Evolutionary conservation across 1,139 yeast species (phyloP).

Genomic region (Sugiyamaella sp.): DNA sequence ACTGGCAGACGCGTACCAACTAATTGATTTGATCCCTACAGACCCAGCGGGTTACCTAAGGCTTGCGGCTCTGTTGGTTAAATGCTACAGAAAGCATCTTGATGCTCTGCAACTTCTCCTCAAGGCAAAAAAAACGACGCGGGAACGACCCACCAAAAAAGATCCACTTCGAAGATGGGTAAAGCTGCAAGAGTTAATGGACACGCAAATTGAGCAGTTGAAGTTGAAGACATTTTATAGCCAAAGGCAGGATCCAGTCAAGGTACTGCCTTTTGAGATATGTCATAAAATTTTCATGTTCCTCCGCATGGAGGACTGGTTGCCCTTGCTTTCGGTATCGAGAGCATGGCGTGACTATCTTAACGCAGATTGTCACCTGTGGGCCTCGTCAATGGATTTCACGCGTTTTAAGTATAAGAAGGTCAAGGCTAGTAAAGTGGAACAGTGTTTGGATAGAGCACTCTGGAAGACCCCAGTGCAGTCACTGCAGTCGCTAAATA

Average conservation of each 20-base stretch:
- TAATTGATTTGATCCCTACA: neutral
- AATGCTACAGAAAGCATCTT: neutral
- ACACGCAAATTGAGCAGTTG: conserved; percentile 1
- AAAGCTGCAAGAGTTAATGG: neutral
- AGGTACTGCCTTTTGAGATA: conserved; percentile 7
- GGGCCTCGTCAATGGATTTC: conserved; percentile 16
- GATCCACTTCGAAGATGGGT: conserved; percentile 5
- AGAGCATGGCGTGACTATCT: conserved; percentile 11
- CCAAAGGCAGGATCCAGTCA: conserved; percentile 8
- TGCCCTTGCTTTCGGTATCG: conserved; percentile 8
- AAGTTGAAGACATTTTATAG: neutral
- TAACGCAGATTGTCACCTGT: conserved; percentile 7
- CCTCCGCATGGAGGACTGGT: conserved; percentile 10
- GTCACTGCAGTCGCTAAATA: conserved; percentile 3
- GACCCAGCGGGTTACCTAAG: conserved; percentile 16
- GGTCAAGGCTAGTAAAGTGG: neutral
- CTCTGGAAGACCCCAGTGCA: neutral
- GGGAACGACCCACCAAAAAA: neutral
- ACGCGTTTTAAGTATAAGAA: neutral
- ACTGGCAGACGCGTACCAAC: conserved; percentile 2
- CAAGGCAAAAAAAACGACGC: neutral
- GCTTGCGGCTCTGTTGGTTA: neutral
- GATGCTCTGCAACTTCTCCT: conserved; percentile 6
- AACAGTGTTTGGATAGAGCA: conserved; percentile 3
- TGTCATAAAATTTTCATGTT: neutral